Base-by-base conservation (phyloP, 1,284 basidiomycete species). In the Kwoniella shivajii region DNA sequence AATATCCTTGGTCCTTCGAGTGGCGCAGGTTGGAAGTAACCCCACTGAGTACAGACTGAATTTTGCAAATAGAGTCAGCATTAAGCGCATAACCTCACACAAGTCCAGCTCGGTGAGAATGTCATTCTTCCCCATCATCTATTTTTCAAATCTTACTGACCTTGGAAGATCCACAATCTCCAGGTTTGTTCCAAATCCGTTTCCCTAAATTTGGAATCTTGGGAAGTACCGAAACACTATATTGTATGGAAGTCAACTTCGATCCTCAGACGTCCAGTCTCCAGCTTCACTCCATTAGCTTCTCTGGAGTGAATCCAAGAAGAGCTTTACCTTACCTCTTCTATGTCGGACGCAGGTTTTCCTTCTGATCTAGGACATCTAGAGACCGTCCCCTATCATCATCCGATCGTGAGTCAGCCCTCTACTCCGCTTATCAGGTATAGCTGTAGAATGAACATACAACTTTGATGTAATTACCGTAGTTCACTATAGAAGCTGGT, bases 111-210 rank as follows among this genome's bases (percentile, higher is more conserved):
- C n/a, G n/a, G n/a, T n/a, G n/a, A n/a, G n/a, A n/a, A n/a, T n/a
- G n/a, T n/a, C n/a, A n/a, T n/a, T n/a, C n/a, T n/a, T n/a, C n/a
- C n/a, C n/a, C n/a, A n/a, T n/a, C n/a, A n/a, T n/a, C n/a, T n/a
- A n/a, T n/a, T n/a, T n/a, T n/a, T n/a, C n/a, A n/a, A n/a, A n/a
- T 24, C 9, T 4, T 4, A 51, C 68, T 18, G 34, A 74, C 72
- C 71, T 76, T 96, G 93, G 83, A 92, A 98, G 2, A 83, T 74
- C 94, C 94, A 98, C 11, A 89, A 80, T 41, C 92, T 83, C 90
- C 91, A 94, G 0, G 82, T 83, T 72, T 89, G 83, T 56, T 84
- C 80, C 6, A 90, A 77, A 13, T 82, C 83, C 0, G 83, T 84
- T 13, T 82, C 80, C 59, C 83, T 82, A 77, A 85, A 95, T 64